These are phyloP conservation scores for Echinochloa phyllopogon DNA, from an alignment of 176 grass and related monocot genomes.

Conservation along the genomic window DNA sequence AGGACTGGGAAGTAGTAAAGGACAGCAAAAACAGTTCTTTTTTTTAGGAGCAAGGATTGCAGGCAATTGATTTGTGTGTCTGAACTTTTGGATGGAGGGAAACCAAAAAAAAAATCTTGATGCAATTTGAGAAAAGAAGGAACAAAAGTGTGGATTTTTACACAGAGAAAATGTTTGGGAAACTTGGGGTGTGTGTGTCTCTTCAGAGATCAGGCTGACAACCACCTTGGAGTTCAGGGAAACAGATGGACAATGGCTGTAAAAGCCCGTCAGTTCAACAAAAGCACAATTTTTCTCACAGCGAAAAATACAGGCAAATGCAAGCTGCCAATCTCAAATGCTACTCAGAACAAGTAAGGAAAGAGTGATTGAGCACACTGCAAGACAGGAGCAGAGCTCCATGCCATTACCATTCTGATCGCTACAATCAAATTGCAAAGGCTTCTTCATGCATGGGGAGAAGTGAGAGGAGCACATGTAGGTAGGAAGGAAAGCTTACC, in stretches of 20 bases:
- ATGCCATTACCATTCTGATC: slow-evolving; percentile 2
- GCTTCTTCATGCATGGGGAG: neutral
- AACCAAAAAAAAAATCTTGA: neutral
- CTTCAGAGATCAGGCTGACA: slow-evolving; percentile 4
- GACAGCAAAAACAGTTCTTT: neutral
- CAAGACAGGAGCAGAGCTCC: neutral
- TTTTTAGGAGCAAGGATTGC: slow-evolving; percentile 23
- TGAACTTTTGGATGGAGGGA: neutral
- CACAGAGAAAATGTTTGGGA: neutral
- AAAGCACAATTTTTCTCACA: neutral
- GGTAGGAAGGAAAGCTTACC: slow-evolving; percentile 36
- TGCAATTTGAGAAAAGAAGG: neutral
- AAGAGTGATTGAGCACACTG: neutral
- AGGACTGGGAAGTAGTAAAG: slow-evolving; percentile 39
- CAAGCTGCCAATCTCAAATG: neutral
- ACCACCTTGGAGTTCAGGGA: neutral
- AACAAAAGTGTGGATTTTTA: neutral
- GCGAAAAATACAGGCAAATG: neutral
- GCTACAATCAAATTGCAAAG: neutral
- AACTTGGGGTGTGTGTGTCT: neutral
- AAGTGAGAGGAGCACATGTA: neutral
- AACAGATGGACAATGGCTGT: neutral
- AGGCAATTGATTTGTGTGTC: neutral
- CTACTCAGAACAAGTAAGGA: neutral
- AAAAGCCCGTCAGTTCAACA: slow-evolving; percentile 1